These are phyloP conservation scores for Zasmidium citrigriseum DNA, from an alignment of 2,329 filamentous ascomycete genomes.

Conservation along the genomic window DNA sequence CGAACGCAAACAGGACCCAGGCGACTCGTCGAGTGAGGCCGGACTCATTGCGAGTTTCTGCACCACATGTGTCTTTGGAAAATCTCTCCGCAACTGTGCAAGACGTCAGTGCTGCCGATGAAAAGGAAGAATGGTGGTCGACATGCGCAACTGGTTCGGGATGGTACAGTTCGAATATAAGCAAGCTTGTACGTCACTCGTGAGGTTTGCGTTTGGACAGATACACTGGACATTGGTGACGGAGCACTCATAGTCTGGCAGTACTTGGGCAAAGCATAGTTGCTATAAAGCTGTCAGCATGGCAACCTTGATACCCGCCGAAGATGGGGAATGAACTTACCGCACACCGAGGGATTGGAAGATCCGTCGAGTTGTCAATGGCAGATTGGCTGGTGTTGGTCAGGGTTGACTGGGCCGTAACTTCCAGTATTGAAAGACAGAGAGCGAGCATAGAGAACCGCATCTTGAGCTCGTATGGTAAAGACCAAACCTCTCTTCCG, in stretches of 20 bases:
- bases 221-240: constrained; percentile 15
- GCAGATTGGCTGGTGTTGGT: background rate
- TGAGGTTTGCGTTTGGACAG: constrained; percentile 22
- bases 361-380: background rate
- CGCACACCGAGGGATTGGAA: constrained; percentile 6
- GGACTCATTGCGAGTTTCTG: constrained; percentile 12
- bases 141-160: constrained; percentile 19
- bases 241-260: constrained; percentile 20
- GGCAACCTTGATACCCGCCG: background rate
- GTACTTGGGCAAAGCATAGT: constrained; percentile 18
- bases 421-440: background rate
- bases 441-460: background rate
- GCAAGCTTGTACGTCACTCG: constrained; percentile 19
- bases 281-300: constrained; percentile 9
- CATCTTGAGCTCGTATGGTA: constrained; percentile 4
- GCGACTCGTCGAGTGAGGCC: constrained; percentile 10
- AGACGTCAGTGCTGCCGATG: too few species aligned
- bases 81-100: constrained; percentile 16
- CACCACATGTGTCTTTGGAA: constrained; percentile 20
- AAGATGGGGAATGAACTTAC: background rate
- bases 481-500: background rate
- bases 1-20: constrained; percentile 20
- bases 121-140: too few species aligned
- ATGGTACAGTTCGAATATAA: constrained; percentile 20
- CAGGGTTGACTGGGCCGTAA: background rate